A percentile compares a stretch with the other conserved stretches of the same genome.
phyloP scores from a whole-genome alignment of 805 yeast genomes.

The Ascoidea tarda region DNA sequence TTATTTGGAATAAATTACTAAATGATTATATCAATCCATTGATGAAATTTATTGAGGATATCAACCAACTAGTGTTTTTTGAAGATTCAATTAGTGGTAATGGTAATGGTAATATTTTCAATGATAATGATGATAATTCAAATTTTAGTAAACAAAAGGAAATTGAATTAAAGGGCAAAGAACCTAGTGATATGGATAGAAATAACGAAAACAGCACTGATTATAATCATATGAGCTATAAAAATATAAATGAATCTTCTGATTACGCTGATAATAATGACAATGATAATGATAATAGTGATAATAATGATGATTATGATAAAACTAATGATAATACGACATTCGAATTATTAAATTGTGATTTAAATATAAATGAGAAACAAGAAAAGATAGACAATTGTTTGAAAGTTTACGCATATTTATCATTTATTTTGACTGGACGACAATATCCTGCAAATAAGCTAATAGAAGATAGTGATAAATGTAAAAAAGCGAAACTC shows the following conservation, averaged over 20 bases:
- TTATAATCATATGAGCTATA: neutral
- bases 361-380: neutral
- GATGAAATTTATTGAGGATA: slow-evolving; percentile 27
- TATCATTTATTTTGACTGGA: slow-evolving; percentile 61
- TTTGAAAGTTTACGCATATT: slow-evolving; percentile 36
- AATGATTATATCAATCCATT: slow-evolving; percentile 64
- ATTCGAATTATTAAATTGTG: too few species aligned
- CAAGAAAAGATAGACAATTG: neutral
- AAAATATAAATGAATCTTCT: slow-evolving; percentile 7
- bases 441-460: slow-evolving; percentile 67
- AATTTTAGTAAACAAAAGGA: slow-evolving; percentile 1
- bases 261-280: slow-evolving; percentile 8
- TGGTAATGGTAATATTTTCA: neutral
- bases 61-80: slow-evolving; percentile 1
- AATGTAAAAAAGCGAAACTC: slow-evolving; percentile 28
- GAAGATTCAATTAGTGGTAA: too few species aligned
- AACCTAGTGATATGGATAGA: too few species aligned
- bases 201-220: too few species aligned
- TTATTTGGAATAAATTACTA: slow-evolving; percentile 58
- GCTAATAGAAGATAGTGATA: slow-evolving; percentile 22
- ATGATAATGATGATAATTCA: neutral
- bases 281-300: too few species aligned
- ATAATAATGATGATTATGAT: too few species aligned
- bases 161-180: neutral
- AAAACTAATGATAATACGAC: too few species aligned